phyloP scores from a whole-genome alignment of 306 rosid species.

The Glycyrrhiza uralensis region DNA sequence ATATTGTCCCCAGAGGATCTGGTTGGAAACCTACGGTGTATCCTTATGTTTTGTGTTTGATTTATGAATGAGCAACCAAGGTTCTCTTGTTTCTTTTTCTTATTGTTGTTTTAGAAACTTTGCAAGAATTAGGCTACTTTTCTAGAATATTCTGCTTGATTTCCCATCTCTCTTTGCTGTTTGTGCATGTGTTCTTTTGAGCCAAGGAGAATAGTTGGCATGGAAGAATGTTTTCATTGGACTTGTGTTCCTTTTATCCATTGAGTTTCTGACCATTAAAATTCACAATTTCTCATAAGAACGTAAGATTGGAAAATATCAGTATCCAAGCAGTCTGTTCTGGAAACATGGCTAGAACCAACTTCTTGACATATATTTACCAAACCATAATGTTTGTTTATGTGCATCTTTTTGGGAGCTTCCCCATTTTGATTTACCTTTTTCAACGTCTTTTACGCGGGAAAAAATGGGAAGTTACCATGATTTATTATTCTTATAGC shows the following conservation, averaged over 20 bases:
- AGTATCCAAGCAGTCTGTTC: background rate
- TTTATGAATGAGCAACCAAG: background rate
- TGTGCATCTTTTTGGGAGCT: background rate
- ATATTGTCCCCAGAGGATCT: constrained; percentile 73
- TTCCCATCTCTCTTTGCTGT: background rate
- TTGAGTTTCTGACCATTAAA: background rate
- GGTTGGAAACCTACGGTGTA: constrained; percentile 82
- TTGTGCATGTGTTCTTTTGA: background rate
- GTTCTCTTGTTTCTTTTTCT: background rate
- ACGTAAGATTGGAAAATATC: background rate
- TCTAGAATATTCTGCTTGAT: background rate
- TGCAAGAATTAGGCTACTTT: background rate
- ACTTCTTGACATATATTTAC: background rate
- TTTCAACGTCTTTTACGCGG: background rate
- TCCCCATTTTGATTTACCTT: background rate
- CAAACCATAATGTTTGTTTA: background rate
- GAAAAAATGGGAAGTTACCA: background rate
- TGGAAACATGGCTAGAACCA: background rate
- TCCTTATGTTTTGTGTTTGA: constrained; percentile 40
- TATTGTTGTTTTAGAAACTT: background rate
- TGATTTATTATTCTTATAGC: background rate
- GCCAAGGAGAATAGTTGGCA: no score
- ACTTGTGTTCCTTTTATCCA: background rate
- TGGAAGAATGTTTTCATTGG: background rate
- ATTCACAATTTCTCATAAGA: background rate